Evolutionary conservation across 768 basidiomycete species (phyloP).

Genomic region (Amanita fuliginea): DNA sequence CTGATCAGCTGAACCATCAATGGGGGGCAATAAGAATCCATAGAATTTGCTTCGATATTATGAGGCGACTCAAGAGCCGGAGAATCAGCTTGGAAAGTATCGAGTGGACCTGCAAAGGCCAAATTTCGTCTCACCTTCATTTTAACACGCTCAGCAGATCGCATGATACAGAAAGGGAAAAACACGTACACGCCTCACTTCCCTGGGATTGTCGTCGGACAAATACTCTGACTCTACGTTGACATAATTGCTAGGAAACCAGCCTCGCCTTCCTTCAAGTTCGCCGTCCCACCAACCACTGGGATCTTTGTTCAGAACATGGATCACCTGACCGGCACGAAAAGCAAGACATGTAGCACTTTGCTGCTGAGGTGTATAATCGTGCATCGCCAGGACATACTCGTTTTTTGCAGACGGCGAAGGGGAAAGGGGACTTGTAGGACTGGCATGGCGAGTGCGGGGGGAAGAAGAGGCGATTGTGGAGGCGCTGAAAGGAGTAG

Average conservation of each 20-base stretch:
- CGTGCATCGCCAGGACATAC: slow-evolving; percentile 88
- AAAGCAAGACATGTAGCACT: slow-evolving; percentile 81
- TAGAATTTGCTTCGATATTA: slow-evolving; percentile 20
- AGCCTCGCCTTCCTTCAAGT: slow-evolving; percentile 77
- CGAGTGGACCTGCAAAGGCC: neutral
- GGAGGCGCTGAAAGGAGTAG: slow-evolving; percentile 30
- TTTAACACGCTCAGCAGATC: neutral
- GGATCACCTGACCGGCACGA: slow-evolving; percentile 82
- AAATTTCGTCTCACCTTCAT: neutral
- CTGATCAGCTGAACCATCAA: slow-evolving; percentile 80
- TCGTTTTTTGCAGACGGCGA: slow-evolving; percentile 30
- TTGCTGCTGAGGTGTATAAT: slow-evolving; percentile 64
- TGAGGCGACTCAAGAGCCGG: neutral
- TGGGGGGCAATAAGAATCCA: slow-evolving; percentile 59
- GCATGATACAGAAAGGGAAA: neutral
- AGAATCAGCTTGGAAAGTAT: neutral
- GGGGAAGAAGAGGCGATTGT: too few species aligned
- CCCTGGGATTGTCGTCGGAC: slow-evolving; percentile 1
- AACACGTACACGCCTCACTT: slow-evolving; percentile 4
- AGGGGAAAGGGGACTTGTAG: slow-evolving; percentile 29
- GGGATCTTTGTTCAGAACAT: slow-evolving; percentile 75
- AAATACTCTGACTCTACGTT: slow-evolving; percentile 35
- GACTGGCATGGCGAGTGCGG: slow-evolving; percentile 15
- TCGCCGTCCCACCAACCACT: slow-evolving; percentile 99
- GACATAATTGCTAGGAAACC: slow-evolving; percentile 98